These are phyloP conservation scores for Retiboletus flavoniger DNA, from an alignment of 1,284 basidiomycete species.

Conservation along the genomic window DNA sequence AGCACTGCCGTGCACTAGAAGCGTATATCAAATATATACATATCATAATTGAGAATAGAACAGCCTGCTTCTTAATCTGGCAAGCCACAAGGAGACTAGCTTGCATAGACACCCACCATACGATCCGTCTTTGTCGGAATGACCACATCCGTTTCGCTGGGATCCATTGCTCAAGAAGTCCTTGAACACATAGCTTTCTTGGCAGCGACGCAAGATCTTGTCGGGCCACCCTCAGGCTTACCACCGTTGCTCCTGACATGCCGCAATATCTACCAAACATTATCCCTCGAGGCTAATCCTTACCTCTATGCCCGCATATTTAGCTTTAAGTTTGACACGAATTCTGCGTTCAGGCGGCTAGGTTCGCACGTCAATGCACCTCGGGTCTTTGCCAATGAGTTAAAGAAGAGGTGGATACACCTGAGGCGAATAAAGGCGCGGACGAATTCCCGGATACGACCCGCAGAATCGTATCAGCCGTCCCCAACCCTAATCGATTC, in stretches of 20 bases:
- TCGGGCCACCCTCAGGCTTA: slow-evolving; percentile 53
- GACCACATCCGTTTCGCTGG: slow-evolving; percentile 32
- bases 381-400: slow-evolving; percentile 51
- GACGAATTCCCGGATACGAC: slow-evolving; percentile 36
- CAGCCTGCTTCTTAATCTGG: slow-evolving; percentile 3
- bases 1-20: neutral
- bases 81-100: neutral
- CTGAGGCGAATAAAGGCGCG: slow-evolving; percentile 53
- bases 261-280: slow-evolving; percentile 47
- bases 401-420: slow-evolving; percentile 52
- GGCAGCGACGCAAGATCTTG: slow-evolving; percentile 45
- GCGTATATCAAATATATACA: neutral
- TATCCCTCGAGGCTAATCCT: slow-evolving; percentile 50
- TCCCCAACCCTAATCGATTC: slow-evolving; percentile 38
- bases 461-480: slow-evolving; percentile 29
- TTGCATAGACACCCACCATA: too few species aligned
- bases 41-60: neutral
- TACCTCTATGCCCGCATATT: slow-evolving; percentile 73
- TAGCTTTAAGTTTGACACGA: slow-evolving; percentile 62
- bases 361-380: slow-evolving; percentile 43
- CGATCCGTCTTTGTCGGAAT: slow-evolving; percentile 9
- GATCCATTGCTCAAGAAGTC: slow-evolving; percentile 58
- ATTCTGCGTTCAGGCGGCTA: slow-evolving; percentile 55
- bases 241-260: slow-evolving; percentile 57
- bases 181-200: slow-evolving; percentile 67